These are phyloP conservation scores for Phytophthora rubi DNA, from an alignment of 352 stramenopile species.

Conservation along the genomic window DNA sequence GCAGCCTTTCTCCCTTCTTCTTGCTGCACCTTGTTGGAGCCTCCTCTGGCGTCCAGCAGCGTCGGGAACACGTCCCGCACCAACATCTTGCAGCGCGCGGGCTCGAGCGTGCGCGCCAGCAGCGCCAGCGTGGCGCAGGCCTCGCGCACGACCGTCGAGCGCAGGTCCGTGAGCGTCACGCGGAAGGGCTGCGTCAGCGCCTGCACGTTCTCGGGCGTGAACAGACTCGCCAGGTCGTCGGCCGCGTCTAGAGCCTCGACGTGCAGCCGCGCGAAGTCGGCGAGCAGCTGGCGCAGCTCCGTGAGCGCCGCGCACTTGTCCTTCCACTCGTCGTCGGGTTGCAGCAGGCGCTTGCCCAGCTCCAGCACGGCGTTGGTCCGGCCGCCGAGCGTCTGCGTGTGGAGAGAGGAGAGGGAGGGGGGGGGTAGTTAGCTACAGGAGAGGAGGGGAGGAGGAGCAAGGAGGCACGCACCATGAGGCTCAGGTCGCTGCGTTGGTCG, in stretches of 20 bases:
- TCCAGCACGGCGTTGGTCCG: conserved; percentile 55
- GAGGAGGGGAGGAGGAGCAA: too few relatives aligned
- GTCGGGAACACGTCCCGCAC: conserved; percentile 69
- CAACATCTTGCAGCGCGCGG: conserved; percentile 56
- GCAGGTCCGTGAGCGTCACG: conserved; percentile 57
- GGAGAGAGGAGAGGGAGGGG: not conserved
- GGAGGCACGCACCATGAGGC: conserved; percentile 48
- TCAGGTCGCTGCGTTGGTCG: conserved; percentile 33
- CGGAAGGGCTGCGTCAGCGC: conserved; percentile 64
- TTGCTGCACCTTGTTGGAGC: conserved; percentile 56
- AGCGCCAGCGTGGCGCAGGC: conserved; percentile 57
- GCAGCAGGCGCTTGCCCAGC: conserved; percentile 56
- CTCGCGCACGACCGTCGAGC: conserved; percentile 70
- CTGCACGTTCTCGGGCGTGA: conserved; percentile 60
- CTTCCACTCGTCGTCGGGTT: conserved; percentile 64
- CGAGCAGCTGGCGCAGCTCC: conserved; percentile 47
- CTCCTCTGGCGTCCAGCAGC: conserved; percentile 57
- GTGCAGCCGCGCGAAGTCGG: conserved; percentile 21
- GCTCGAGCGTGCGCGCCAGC: conserved; percentile 43
- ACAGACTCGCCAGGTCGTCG: conserved; percentile 25
- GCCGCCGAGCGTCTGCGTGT: conserved; percentile 50
- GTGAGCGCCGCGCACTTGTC: conserved; percentile 61
- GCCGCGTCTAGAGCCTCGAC: not conserved
- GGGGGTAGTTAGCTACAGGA: not conserved
- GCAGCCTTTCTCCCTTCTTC: too few relatives aligned